Percentiles rank a stretch among this genome's conserved stretches.
These are phyloP conservation scores for Vigna reflexopilosa DNA, from an alignment of 306 rosid genomes.

Conservation along the genomic window DNA sequence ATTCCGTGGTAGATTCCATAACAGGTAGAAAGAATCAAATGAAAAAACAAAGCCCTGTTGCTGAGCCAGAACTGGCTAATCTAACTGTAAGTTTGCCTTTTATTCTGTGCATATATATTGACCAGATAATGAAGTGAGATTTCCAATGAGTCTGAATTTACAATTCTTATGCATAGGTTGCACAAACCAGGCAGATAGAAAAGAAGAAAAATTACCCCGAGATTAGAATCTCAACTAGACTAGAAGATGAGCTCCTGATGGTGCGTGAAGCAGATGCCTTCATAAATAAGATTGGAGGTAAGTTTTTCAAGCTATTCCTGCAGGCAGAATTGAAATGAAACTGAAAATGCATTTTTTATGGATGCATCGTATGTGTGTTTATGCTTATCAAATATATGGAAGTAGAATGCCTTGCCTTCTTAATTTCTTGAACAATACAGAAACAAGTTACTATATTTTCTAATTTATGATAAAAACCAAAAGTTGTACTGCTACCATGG, in stretches of 20 bases:
- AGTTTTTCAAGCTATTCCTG: background rate
- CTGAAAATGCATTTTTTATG: background rate
- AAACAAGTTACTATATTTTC: background rate
- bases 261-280: slow-evolving; percentile 14
- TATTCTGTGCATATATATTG: too few relatives aligned
- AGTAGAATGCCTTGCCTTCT: background rate
- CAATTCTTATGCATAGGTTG: slow-evolving; percentile 23
- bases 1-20: slow-evolving; percentile 38
- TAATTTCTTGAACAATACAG: background rate
- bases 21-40: background rate
- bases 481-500: background rate
- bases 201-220: background rate
- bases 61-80: slow-evolving; percentile 1
- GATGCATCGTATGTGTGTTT: background rate
- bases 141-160: background rate
- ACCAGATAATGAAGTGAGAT: background rate
- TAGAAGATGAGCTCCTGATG: slow-evolving; percentile 6
- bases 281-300: background rate
- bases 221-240: background rate
- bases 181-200: background rate
- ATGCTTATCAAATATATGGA: background rate
- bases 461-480: background rate
- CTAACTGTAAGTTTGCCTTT: slow-evolving; percentile 4
- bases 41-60: background rate
- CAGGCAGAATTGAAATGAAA: slow-evolving; percentile 1